A percentile compares a stretch with the other conserved stretches of the same genome.
phyloP scores from a whole-genome alignment of 2,329 filamentous ascomycete species.

The Trichocomaceae sp. region DNA sequence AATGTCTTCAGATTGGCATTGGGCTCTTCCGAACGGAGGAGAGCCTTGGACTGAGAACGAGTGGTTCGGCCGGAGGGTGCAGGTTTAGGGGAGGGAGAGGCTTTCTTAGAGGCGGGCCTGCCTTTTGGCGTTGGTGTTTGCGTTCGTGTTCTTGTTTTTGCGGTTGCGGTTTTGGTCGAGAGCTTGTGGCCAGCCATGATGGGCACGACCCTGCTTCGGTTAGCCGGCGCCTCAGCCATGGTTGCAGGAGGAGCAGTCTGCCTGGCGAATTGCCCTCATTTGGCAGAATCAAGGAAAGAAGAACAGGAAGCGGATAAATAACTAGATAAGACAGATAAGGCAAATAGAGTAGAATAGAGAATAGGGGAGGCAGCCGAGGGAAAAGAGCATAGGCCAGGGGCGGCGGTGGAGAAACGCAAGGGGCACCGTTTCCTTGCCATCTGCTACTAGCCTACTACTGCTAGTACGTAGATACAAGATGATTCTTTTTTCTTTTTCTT shows the following conservation, averaged over 20 bases:
- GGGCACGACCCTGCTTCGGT: slow-evolving; percentile 38
- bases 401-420: background rate
- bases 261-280: slow-evolving; percentile 32
- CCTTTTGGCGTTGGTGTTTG: slow-evolving; percentile 14
- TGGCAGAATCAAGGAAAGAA: slow-evolving; percentile 13
- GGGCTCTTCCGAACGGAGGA: slow-evolving; percentile 5
- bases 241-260: slow-evolving; percentile 23
- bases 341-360: background rate
- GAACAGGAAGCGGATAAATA: background rate
- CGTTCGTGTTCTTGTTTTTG: slow-evolving; percentile 18
- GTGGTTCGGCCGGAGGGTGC: slow-evolving; percentile 1
- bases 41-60: slow-evolving; percentile 9
- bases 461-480: too few species aligned
- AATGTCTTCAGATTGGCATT: slow-evolving; percentile 29
- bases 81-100: background rate
- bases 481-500: background rate
- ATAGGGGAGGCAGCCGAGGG: background rate
- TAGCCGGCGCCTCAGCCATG: slow-evolving; percentile 33
- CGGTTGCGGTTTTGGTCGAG: too few species aligned
- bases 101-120: slow-evolving; percentile 12
- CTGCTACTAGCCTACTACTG: background rate
- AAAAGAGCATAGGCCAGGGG: too few species aligned
- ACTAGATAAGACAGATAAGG: background rate
- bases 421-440: background rate
- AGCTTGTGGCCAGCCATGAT: slow-evolving; percentile 28